These are phyloP conservation scores for Pilatotrama ljubarskyi DNA, from an alignment of 768 basidiomycete species.

Conservation along the genomic window DNA sequence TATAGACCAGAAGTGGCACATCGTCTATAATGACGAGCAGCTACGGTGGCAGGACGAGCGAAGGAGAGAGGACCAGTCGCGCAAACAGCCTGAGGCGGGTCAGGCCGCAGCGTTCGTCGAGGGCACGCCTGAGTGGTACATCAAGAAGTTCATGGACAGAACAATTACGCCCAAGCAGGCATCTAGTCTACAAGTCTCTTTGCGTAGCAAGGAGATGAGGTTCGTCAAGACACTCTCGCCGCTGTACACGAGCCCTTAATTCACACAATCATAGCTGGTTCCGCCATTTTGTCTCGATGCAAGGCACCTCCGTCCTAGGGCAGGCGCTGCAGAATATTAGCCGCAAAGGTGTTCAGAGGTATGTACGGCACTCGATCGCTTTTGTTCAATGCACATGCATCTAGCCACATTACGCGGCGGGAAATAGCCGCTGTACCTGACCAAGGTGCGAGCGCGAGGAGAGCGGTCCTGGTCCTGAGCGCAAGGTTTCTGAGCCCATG, in stretches of 20 bases:
- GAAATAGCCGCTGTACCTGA: no score
- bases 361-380: constrained; percentile 22
- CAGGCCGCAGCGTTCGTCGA: constrained; percentile 53
- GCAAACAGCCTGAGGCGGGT: constrained; percentile 59
- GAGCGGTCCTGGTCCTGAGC: no score
- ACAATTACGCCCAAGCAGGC: constrained; percentile 84
- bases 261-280: constrained; percentile 64
- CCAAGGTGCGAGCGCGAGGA: no score
- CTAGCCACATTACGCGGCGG: no score
- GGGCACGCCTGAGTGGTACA: constrained; percentile 90
- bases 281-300: constrained; percentile 67
- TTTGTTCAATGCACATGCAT: constrained; percentile 7
- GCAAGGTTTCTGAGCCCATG: background rate
- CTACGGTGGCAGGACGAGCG: constrained; percentile 76
- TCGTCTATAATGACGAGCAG: constrained; percentile 83
- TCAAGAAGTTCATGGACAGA: constrained; percentile 85
- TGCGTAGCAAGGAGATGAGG: constrained; percentile 82
- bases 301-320: constrained; percentile 83
- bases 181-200: constrained; percentile 67
- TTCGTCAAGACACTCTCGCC: constrained; percentile 36
- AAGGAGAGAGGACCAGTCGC: constrained; percentile 60
- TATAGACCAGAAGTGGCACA: constrained; percentile 88
- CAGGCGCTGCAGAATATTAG: constrained; percentile 76
- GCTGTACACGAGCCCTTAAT: background rate
- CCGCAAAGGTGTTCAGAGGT: constrained; percentile 68